Evolutionary conservation across 2,329 filamentous ascomycete species (phyloP).

Genomic region (Ophiostoma quercus): DNA sequence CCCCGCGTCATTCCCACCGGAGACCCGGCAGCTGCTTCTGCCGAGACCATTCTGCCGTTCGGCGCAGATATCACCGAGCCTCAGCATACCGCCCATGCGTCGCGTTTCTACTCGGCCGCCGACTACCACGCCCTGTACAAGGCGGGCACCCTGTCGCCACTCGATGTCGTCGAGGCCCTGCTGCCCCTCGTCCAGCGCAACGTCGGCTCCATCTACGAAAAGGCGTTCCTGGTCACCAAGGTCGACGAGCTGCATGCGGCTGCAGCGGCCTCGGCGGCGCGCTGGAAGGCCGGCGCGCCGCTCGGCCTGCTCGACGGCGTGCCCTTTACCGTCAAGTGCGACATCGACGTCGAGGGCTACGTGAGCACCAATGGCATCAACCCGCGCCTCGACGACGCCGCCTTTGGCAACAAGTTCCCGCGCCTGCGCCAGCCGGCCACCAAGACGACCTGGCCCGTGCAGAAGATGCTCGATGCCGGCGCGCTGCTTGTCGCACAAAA

Average conservation of each 20-base stretch:
- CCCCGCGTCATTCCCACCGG: constrained; percentile 30
- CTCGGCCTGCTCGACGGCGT: constrained; percentile 73
- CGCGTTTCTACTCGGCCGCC: constrained; percentile 61
- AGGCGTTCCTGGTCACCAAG: constrained; percentile 66
- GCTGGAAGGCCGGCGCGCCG: constrained; percentile 62
- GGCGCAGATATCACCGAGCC: constrained; percentile 40
- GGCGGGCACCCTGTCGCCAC: constrained; percentile 64
- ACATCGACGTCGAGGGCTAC: constrained; percentile 67
- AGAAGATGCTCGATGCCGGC: constrained; percentile 66
- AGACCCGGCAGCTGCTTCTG: constrained; percentile 23
- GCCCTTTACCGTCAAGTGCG: constrained; percentile 79
- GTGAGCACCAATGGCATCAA: constrained; percentile 60
- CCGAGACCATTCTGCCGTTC: constrained; percentile 37
- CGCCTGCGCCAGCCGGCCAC: constrained; percentile 46
- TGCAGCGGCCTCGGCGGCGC: constrained; percentile 65
- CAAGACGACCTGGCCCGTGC: constrained; percentile 64
- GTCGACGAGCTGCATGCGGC: constrained; percentile 59
- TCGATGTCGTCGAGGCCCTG: constrained; percentile 64
- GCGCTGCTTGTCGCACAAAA: constrained; percentile 71
- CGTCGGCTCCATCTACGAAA: constrained; percentile 53
- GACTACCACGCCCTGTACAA: constrained; percentile 76
- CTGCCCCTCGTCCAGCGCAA: constrained; percentile 65
- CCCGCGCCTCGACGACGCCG: constrained; percentile 33
- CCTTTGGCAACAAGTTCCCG: constrained; percentile 45
- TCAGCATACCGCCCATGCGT: constrained; percentile 38